These are phyloP conservation scores for Escovopsis sp. DNA, from an alignment of 2,329 filamentous ascomycete genomes.

Conservation along the genomic window DNA sequence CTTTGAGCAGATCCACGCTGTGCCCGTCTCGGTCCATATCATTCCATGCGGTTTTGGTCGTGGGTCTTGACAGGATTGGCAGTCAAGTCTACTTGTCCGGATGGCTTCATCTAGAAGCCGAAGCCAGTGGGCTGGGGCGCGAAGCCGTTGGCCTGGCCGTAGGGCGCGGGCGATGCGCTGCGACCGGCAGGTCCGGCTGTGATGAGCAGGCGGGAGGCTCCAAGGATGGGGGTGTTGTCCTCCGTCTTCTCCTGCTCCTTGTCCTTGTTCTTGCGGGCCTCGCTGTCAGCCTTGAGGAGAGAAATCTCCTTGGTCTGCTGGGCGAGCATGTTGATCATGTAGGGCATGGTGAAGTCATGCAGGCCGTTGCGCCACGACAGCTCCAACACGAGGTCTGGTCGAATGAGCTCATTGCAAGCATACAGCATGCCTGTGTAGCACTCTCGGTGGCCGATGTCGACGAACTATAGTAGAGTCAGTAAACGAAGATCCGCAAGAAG, in stretches of 20 bases:
- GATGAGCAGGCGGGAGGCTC: slow-evolving; percentile 80
- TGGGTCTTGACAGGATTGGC: not conserved
- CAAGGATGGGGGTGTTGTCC: slow-evolving; percentile 85
- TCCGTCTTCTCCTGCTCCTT: slow-evolving; percentile 66
- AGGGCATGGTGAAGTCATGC: slow-evolving; percentile 96
- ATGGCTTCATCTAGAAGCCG: slow-evolving; percentile 35
- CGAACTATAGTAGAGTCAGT: slow-evolving; percentile 51
- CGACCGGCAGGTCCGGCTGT: slow-evolving; percentile 69
- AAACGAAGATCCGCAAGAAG: not conserved
- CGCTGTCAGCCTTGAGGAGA: slow-evolving; percentile 83
- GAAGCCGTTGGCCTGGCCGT: slow-evolving; percentile 70
- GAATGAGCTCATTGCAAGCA: slow-evolving; percentile 93
- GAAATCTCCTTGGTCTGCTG: slow-evolving; percentile 83
- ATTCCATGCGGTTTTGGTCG: slow-evolving; percentile 3
- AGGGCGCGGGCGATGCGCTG: slow-evolving; percentile 49
- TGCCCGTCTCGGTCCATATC: not conserved
- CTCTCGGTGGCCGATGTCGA: slow-evolving; percentile 96
- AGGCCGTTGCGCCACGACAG: slow-evolving; percentile 94
- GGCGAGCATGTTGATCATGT: slow-evolving; percentile 96
- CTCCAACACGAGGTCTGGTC: slow-evolving; percentile 83
- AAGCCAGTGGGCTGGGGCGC: slow-evolving; percentile 78
- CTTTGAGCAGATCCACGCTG: no score
- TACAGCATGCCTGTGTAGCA: slow-evolving; percentile 99
- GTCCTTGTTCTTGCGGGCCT: slow-evolving; percentile 74
- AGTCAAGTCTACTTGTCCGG: slow-evolving; percentile 12